Conservation (phyloP, 169 alveolate species). For the Cyclospora cayetanensis region DNA sequence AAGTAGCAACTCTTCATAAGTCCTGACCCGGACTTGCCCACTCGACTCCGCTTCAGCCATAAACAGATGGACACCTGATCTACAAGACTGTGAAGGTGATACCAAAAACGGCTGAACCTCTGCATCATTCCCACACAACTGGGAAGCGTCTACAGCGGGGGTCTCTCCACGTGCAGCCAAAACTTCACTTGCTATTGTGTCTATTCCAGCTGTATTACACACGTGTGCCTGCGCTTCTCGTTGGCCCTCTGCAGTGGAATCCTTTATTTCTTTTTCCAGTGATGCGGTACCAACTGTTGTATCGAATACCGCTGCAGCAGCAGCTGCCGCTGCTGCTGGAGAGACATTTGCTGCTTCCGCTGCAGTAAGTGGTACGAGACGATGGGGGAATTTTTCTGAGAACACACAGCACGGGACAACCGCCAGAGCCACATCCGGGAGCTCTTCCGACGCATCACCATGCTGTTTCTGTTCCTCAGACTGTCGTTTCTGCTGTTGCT, state of each 20-base stretch:
- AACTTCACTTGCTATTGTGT: too few relatives aligned
- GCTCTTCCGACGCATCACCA: not conserved
- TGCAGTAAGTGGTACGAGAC: constrained; percentile 29
- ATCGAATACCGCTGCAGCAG: constrained; percentile 35
- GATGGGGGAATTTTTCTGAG: constrained; percentile 23
- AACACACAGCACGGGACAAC: constrained; percentile 57
- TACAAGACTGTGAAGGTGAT: too few relatives aligned
- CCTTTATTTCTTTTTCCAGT: too few relatives aligned
- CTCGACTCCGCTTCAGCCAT: constrained; percentile 5
- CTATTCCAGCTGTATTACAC: too few relatives aligned
- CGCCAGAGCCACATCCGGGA: constrained; percentile 1
- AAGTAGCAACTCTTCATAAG: constrained; percentile 34
- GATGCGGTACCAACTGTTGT: too few relatives aligned
- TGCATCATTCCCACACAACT: too few relatives aligned
- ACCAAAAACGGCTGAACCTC: too few relatives aligned
- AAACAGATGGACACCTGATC: constrained; percentile 3
- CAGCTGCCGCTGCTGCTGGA: constrained; percentile 50
- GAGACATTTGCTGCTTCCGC: constrained; percentile 32
- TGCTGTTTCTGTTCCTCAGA: constrained; percentile 28
- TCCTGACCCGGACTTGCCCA: not conserved
- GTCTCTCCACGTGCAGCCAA: too few relatives aligned
- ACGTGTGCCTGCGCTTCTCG: too few relatives aligned
- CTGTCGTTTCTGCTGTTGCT: not conserved
- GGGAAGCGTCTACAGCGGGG: too few relatives aligned
- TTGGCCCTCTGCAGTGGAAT: too few relatives aligned